Evolutionary conservation across 306 rosid species (phyloP).

Genomic region (Benincasa hispida): DNA sequence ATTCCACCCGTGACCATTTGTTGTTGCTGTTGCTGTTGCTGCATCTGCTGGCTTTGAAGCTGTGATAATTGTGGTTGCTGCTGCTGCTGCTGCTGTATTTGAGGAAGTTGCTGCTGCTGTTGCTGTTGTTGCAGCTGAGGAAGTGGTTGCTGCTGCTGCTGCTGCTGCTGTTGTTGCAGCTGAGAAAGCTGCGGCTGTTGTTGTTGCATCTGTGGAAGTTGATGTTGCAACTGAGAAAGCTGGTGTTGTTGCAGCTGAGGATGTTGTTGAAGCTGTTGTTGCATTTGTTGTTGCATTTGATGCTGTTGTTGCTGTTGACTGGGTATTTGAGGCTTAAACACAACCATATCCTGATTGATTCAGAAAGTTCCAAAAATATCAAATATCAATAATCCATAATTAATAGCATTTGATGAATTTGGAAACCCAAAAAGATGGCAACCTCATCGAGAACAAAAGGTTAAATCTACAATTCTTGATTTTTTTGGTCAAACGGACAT

Average conservation of each 20-base stretch:
- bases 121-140: conserved; percentile 33
- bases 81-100: conserved; percentile 26
- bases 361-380: conserved; percentile 13
- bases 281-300: conserved; percentile 17
- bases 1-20: conserved; percentile 78
- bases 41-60: background rate
- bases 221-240: conserved; percentile 12
- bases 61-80: conserved; percentile 11
- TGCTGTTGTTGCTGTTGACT: conserved; percentile 61
- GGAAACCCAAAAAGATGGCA: background rate
- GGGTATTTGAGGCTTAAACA: conserved; percentile 76
- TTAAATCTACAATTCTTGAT: background rate
- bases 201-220: conserved; percentile 29
- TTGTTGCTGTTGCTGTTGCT: conserved; percentile 35
- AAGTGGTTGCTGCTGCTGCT: conserved; percentile 3
- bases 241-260: conserved; percentile 20
- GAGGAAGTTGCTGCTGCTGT: conserved; percentile 28
- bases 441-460: background rate
- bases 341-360: conserved; percentile 84
- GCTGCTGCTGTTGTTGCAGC: conserved; percentile 13
- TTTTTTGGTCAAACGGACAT: background rate
- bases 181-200: conserved; percentile 8
- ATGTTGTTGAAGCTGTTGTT: conserved; percentile 23
- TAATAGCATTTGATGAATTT: background rate
- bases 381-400: conserved; percentile 3